A percentile compares a stretch with the other conserved stretches of the same genome.
phyloP scores from a whole-genome alignment of 768 basidiomycete genomes.

The Candolleomyces aberdarensis region DNA sequence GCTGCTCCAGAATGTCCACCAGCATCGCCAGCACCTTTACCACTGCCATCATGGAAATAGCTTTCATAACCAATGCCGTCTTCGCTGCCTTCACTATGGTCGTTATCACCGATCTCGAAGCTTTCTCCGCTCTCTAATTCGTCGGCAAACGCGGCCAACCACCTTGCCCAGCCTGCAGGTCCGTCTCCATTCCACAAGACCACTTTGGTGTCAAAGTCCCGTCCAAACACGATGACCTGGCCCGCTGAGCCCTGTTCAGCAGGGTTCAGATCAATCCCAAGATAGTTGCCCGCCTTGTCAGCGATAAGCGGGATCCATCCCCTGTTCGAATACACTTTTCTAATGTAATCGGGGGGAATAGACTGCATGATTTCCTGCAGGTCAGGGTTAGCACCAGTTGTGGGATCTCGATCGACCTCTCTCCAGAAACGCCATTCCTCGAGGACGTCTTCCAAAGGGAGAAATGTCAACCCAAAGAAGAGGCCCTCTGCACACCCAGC shows the following conservation, averaged over 20 bases:
- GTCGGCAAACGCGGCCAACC: conserved; percentile 88
- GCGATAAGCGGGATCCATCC: conserved; percentile 97
- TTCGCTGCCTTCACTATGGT: conserved; percentile 69
- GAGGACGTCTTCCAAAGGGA: conserved; percentile 89
- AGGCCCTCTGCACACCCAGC: conserved; percentile 88
- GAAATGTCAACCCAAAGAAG: conserved; percentile 91
- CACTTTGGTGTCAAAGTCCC: conserved; percentile 97
- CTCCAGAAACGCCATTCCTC: conserved; percentile 98
- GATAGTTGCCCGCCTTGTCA: conserved; percentile 94
- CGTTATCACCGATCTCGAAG: conserved; percentile 69
- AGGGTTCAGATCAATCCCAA: conserved; percentile 93
- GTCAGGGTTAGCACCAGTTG: conserved; percentile 73
- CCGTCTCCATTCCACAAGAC: conserved; percentile 94
- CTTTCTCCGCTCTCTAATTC: conserved; percentile 90
- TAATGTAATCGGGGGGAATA: conserved; percentile 87
- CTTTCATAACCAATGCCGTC: conserved; percentile 84
- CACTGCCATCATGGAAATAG: conserved; percentile 81
- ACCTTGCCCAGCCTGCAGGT: conserved; percentile 89
- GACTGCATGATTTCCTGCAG: conserved; percentile 81
- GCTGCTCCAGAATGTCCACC: conserved; percentile 71
- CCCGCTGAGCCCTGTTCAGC: conserved; percentile 71
- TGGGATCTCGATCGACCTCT: conserved; percentile 85
- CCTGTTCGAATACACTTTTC: conserved; percentile 84
- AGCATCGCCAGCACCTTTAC: conserved; percentile 74
- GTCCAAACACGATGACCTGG: conserved; percentile 97